Evolutionary conservation across 345 rosid genomes (phyloP).

Genomic region (Bruguiera parviflora): DNA sequence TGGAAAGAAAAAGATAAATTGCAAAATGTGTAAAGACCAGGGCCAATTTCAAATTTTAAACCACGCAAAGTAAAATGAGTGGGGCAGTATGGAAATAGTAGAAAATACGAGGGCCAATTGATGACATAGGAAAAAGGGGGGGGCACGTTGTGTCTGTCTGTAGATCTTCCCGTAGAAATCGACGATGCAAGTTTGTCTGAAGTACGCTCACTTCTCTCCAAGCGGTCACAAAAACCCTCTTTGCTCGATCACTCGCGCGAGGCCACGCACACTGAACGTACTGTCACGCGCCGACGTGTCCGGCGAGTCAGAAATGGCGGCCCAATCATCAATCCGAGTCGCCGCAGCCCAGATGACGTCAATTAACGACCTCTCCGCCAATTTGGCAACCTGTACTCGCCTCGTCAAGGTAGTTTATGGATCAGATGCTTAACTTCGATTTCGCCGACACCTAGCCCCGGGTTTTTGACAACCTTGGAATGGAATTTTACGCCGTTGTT

Average conservation of each 20-base stretch:
- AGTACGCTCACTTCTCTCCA: background rate
- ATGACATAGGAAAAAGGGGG: too few species aligned
- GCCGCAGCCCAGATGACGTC: conserved; percentile 99
- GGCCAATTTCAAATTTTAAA: too few species aligned
- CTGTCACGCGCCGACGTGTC: conserved; percentile 25
- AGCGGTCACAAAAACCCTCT: background rate
- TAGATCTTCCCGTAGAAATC: too few species aligned
- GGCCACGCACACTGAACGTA: conserved; percentile 9
- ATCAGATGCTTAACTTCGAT: background rate
- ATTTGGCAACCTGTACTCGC: conserved; percentile 83
- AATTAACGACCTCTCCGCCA: conserved; percentile 69
- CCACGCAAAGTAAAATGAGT: too few species aligned
- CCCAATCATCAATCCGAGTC: conserved; percentile 52
- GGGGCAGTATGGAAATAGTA: too few species aligned
- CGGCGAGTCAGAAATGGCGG: conserved; percentile 37
- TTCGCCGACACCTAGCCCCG: background rate
- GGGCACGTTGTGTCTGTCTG: too few species aligned
- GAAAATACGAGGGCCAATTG: too few species aligned
- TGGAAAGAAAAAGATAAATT: too few species aligned
- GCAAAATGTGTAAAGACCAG: too few species aligned
- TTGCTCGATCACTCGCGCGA: conserved; percentile 10
- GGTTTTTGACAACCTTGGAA: background rate
- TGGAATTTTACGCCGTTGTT: too few species aligned
- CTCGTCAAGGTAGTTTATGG: conserved; percentile 57
- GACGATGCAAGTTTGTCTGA: conserved; percentile 6